A percentile compares a stretch with the other conserved stretches of the same genome.
Evolutionary conservation across 148 eudicot genomes (phyloP).

Genomic region (Selenicereus undatus): DNA sequence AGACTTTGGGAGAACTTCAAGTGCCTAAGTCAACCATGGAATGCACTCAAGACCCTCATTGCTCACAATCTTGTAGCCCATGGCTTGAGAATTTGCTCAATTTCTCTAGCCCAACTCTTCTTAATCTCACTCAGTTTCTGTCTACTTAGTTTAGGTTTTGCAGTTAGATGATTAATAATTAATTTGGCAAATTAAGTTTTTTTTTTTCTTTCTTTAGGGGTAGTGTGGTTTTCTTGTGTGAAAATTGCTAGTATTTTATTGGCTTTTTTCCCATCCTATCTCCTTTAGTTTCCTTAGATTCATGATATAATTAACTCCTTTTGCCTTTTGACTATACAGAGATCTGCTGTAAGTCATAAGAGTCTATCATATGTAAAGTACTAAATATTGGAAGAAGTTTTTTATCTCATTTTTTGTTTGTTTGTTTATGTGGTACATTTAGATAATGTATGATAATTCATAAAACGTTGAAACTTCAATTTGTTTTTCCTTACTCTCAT

Average conservation of each 20-base stretch:
- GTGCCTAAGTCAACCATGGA: slow-evolving; percentile 48
- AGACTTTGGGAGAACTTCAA: slow-evolving; percentile 48
- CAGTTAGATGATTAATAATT: neutral
- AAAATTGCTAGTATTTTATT: neutral
- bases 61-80: slow-evolving; percentile 48
- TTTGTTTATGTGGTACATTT: neutral
- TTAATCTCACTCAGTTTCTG: slow-evolving; percentile 19
- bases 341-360: neutral
- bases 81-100: slow-evolving; percentile 63
- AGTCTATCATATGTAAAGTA: neutral
- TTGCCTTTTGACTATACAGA: neutral
- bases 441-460: neutral
- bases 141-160: neutral
- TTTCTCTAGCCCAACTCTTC: slow-evolving; percentile 30
- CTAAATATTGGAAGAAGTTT: neutral
- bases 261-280: neutral
- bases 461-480: neutral
- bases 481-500: no score
- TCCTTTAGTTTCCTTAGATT: neutral
- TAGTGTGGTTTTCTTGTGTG: neutral
- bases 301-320: neutral
- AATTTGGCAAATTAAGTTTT: neutral
- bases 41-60: slow-evolving; percentile 57
- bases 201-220: neutral
- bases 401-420: neutral